phyloP scores from a whole-genome alignment of 192 early-diverging fungal species.

The Coemansia sp. region DNA sequence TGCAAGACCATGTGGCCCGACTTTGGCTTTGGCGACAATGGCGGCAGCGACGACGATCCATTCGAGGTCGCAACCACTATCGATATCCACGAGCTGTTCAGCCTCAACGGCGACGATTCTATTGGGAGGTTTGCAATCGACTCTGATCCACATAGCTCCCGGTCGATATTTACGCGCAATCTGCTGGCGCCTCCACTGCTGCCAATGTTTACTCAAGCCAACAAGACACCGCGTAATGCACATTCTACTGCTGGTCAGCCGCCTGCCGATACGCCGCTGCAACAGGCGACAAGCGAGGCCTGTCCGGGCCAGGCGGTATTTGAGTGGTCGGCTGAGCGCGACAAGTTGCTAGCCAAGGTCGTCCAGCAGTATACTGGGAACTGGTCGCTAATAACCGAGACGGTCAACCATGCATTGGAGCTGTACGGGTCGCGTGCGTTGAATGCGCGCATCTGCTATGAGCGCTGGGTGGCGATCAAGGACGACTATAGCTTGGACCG shows the following conservation, averaged over 20 bases:
- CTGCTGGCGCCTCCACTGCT: constrained; percentile 47
- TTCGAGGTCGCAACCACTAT: constrained; percentile 11
- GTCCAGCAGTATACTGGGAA: constrained; percentile 52
- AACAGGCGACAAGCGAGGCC: constrained; percentile 43
- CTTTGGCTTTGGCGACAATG: constrained; percentile 19
- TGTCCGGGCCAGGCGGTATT: constrained; percentile 51
- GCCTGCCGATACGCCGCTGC: constrained; percentile 37
- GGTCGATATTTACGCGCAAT: constrained; percentile 49
- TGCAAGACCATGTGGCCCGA: constrained; percentile 56
- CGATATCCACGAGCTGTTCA: constrained; percentile 24
- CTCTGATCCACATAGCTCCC: constrained; percentile 20
- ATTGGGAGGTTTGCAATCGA: constrained; percentile 13
- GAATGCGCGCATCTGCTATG: constrained; percentile 37
- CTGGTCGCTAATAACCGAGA: constrained; percentile 49
- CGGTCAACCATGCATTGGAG: constrained; percentile 42
- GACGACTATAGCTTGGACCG: constrained; percentile 47
- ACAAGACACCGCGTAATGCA: constrained; percentile 34
- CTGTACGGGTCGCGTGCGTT: constrained; percentile 44
- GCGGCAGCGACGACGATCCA: constrained; percentile 5
- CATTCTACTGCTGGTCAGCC: constrained; percentile 33
- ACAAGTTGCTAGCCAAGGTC: constrained; percentile 43
- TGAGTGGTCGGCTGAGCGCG: constrained; percentile 48
- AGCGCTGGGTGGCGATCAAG: constrained; percentile 51
- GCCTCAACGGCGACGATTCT: constrained; percentile 19
- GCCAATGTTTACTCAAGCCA: constrained; percentile 51